These are phyloP conservation scores for Cubamyces sp. DNA, from an alignment of 768 basidiomycete genomes.

Conservation along the genomic window DNA sequence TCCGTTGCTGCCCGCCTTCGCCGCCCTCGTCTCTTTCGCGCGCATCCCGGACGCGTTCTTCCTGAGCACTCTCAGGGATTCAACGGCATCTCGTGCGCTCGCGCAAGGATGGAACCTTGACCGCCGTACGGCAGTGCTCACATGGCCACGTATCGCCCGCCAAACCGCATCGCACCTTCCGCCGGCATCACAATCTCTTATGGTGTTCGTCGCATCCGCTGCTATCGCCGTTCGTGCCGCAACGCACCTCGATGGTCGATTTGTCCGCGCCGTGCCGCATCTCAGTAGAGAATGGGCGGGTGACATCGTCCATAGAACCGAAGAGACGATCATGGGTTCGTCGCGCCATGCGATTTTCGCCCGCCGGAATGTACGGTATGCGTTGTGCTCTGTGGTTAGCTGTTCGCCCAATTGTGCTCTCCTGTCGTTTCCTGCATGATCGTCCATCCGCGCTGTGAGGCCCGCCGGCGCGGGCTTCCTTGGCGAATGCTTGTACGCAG, in stretches of 20 bases:
- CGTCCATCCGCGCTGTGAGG: background rate
- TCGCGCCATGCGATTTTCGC: constrained; percentile 4
- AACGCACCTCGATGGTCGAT: background rate
- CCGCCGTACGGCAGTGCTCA: background rate
- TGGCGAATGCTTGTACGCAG: too few species aligned
- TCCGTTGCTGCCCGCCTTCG: constrained; percentile 2
- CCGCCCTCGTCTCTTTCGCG: background rate
- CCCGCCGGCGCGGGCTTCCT: background rate
- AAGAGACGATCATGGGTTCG: constrained; percentile 13
- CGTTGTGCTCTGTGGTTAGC: background rate
- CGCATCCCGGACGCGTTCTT: background rate
- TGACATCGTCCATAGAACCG: constrained; percentile 9
- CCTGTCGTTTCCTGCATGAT: background rate
- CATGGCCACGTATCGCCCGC: background rate
- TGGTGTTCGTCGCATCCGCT: background rate
- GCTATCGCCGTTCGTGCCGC: background rate
- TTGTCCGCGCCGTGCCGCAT: background rate
- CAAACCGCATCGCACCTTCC: too few species aligned
- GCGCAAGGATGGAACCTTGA: background rate
- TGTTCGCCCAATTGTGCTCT: background rate
- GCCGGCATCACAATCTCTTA: too few species aligned
- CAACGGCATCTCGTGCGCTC: background rate
- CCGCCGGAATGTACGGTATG: background rate
- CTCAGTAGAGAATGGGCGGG: background rate
- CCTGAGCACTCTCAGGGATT: too few species aligned